These are phyloP conservation scores for Aureobasidium leucospermi DNA, from an alignment of 2,329 filamentous ascomycete genomes.

Conservation along the genomic window DNA sequence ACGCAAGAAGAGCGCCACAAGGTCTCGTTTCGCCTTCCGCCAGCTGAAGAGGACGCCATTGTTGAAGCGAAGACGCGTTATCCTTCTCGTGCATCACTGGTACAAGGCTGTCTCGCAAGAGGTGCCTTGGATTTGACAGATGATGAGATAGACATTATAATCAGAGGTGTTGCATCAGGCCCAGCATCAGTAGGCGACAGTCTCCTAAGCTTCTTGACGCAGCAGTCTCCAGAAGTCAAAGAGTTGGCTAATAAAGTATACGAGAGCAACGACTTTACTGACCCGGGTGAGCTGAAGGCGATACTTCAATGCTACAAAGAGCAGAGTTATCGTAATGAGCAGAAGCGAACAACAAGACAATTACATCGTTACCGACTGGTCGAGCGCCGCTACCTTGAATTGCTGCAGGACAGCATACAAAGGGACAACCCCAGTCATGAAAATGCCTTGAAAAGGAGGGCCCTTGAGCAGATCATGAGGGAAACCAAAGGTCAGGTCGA, in stretches of 20 bases:
- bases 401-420: neutral
- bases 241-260: too few species aligned
- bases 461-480: neutral
- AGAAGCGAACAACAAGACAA: neutral
- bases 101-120: neutral
- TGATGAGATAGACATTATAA: neutral
- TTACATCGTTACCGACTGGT: neutral
- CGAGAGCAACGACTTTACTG: neutral
- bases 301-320: neutral
- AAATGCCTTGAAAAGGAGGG: neutral
- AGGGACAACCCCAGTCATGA: neutral
- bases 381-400: neutral
- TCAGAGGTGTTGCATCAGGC: neutral
- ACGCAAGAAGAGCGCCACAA: neutral
- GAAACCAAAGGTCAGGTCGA: neutral
- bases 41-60: neutral
- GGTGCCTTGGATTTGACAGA: neutral
- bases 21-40: neutral
- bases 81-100: neutral
- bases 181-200: neutral
- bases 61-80: neutral
- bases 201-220: neutral
- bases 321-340: neutral
- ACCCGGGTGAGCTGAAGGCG: neutral
- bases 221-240: neutral